phyloP scores from a whole-genome alignment of 371 early-diverging fungal genomes.

The Mucor sp. region DNA sequence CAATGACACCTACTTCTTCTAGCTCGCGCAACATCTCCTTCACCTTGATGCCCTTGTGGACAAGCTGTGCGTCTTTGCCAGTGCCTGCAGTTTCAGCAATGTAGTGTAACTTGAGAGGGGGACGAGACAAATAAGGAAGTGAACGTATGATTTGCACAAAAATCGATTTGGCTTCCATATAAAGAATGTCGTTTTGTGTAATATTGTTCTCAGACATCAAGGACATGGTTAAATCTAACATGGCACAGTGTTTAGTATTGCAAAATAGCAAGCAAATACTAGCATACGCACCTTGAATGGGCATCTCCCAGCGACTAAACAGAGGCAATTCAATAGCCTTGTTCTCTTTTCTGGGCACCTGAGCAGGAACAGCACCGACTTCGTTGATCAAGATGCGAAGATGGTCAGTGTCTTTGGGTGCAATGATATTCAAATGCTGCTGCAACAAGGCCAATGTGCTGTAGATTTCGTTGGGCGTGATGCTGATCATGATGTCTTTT shows the following conservation, averaged over 20 bases:
- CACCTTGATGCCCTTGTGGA: constrained; percentile 91
- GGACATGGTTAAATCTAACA: constrained; percentile 49
- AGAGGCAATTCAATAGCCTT: constrained; percentile 82
- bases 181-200: constrained; percentile 87
- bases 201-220: constrained; percentile 77
- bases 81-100: constrained; percentile 86
- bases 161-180: constrained; percentile 91
- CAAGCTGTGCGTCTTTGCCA: constrained; percentile 77
- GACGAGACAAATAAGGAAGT: constrained; percentile 59
- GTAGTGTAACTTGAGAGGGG: constrained; percentile 61
- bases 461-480: constrained; percentile 93
- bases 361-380: constrained; percentile 75
- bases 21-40: constrained; percentile 87
- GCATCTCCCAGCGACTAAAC: constrained; percentile 92
- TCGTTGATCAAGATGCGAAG: constrained; percentile 78
- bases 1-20: constrained; percentile 71
- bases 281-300: constrained; percentile 69
- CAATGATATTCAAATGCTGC: constrained; percentile 80
- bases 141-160: constrained; percentile 88
- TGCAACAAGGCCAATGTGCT: constrained; percentile 82
- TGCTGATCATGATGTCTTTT: constrained; percentile 85
- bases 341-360: constrained; percentile 86
- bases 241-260: background rate
- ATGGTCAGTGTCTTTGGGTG: constrained; percentile 81
- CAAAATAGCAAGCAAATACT: background rate